Evolutionary conservation across 257 asterid species (phyloP), one percentile per base, ranked within the genome.

Genomic region (Solanum infundibuliforme): DNA sequence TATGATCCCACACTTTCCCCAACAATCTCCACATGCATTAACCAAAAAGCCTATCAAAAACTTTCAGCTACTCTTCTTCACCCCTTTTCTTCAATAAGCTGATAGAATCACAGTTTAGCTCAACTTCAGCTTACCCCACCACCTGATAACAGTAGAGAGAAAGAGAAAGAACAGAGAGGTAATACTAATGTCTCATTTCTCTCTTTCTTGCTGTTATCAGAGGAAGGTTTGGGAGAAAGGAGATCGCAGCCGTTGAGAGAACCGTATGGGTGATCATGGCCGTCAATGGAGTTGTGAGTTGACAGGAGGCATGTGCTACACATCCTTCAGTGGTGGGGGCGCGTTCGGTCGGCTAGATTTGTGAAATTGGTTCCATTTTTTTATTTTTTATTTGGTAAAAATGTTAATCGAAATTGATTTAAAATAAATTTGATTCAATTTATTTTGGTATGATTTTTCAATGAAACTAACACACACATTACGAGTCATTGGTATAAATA

Each of bases 281-380:
- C 98, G 94, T 94, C 65, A 83, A 36, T 66, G 27, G 87, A 75
- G 73, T 88, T 88, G 89, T 92, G 96, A 95, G 94, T 89, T 95
- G 97, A 96, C 98, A 95, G 93, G 93, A 89, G 87, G 98, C 98
- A 96, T 96, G 99, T 96, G 98, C 95, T 95, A 92, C 66, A 0
- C 96, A 95, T 95, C 93, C 96, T 91, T 94, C 97, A 93, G 92
- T 93, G 94, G 98, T 96, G 58, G 58, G 58, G 58, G 58, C 58
- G 20, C 58, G 20, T 13, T 46, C 58, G 58, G 58, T 46, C 20
- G 58, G 18, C 55, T 46, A 46, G 55, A 46, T 46, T 46, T 46
- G 18, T 46, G 55, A 46, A 46, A 46, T 12, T 46, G 55, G 58
- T 48, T 48, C 21, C 7, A 48, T 48, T 48, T 46, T 46, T 48